Percentiles rank a stretch among this genome's conserved stretches.
Evolutionary conservation across 2,329 filamentous ascomycete species (phyloP).

Genomic region (Colletotrichum gloeosporioides): DNA sequence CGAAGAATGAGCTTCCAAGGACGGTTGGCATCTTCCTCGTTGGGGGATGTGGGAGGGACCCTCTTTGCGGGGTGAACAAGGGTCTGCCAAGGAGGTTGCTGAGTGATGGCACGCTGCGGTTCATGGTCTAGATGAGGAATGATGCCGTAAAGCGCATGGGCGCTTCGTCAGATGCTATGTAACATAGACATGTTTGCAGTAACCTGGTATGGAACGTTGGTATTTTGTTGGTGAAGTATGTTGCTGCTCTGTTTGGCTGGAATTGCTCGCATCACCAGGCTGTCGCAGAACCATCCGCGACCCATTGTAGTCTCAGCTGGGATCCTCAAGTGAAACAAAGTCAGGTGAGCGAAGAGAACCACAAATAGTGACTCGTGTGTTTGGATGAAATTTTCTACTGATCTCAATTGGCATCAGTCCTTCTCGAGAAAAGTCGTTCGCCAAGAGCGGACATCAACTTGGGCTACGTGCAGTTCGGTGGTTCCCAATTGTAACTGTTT

Average conservation of each 20-base stretch:
- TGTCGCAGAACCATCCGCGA: background rate
- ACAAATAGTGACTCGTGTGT: background rate
- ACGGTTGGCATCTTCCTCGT: background rate
- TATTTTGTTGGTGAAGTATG: background rate
- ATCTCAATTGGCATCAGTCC: background rate
- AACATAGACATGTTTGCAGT: too few species aligned
- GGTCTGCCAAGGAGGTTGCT: conserved; percentile 2
- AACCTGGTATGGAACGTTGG: background rate
- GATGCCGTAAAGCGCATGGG: too few species aligned
- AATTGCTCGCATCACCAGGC: background rate
- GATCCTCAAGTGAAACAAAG: background rate
- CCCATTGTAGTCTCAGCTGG: background rate
- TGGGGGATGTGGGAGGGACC: background rate
- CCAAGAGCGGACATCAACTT: background rate
- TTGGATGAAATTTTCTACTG: background rate
- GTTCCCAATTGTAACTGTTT: too few species aligned
- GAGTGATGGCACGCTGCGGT: background rate
- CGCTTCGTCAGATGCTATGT: background rate
- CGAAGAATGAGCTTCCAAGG: background rate
- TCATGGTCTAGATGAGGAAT: background rate
- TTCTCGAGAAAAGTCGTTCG: background rate
- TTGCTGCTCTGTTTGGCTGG: background rate
- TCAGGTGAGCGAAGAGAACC: background rate
- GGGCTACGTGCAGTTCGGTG: too few species aligned
- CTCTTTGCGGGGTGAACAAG: background rate